phyloP scores from a whole-genome alignment of 1,284 basidiomycete genomes.

The Tranzscheliella williamsii region DNA sequence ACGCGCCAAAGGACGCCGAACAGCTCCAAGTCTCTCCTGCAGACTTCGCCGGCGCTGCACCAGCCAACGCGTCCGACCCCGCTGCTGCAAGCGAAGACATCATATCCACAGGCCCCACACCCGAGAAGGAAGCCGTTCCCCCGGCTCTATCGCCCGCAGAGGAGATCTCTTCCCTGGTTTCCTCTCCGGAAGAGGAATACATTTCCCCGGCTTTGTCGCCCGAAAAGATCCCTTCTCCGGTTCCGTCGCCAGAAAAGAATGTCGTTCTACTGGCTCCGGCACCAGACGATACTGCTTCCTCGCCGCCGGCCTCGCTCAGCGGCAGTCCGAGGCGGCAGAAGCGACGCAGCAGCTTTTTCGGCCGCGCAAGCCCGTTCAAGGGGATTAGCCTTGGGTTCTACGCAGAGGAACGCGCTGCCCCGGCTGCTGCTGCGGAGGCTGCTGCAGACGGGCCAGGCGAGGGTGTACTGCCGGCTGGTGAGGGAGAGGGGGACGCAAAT shows the following conservation, averaged over 20 bases:
- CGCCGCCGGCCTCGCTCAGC: not conserved
- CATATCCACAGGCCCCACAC: conserved; percentile 25
- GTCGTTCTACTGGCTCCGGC: no score
- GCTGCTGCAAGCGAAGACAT: conserved; percentile 25
- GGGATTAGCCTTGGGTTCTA: conserved; percentile 41
- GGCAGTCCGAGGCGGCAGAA: conserved; percentile 35
- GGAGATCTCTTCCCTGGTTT: not conserved
- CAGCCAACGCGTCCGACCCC: no score
- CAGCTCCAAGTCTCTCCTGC: no score
- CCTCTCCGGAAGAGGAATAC: not conserved
- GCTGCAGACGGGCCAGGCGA: not conserved
- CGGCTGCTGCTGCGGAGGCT: conserved; percentile 1
- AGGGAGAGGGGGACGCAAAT: conserved; percentile 1
- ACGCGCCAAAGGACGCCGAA: no score
- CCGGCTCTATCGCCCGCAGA: no score
- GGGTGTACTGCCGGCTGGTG: not conserved
- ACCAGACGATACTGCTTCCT: not conserved
- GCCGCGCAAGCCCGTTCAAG: conserved; percentile 32
- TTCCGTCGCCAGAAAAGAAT: no score
- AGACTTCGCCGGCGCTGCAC: no score
- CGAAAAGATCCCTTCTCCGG: conserved; percentile 8
- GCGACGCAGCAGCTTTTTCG: conserved; percentile 46
- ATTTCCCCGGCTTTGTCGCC: not conserved
- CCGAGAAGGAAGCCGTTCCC: conserved; percentile 23
- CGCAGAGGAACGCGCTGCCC: conserved; percentile 28